Evolutionary conservation across 805 yeast genomes (phyloP), one percentile per base, ranked within the genome.

Genomic region (Cyberlindnera americana): DNA sequence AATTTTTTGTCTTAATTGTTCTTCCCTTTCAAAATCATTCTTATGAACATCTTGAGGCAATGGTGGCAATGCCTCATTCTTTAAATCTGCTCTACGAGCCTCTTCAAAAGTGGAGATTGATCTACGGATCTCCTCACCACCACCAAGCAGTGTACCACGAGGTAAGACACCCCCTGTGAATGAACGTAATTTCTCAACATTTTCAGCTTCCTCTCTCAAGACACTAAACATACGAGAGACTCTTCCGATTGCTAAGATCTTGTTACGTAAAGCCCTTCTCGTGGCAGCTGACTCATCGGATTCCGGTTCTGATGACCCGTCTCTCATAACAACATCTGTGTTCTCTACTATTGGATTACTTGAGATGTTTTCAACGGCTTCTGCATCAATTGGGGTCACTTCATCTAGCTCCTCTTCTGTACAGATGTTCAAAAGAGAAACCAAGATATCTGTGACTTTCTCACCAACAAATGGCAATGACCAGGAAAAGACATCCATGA

Each of bases 401-500:
- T 82, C 87, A 41, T 81, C 91, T 43, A 91, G 72, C 62, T 91
- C 99, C 57, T 91, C 96, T 57, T 90, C 95, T 0, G 97, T 85
- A 66, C 99, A 91, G 41, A 93, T 86, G 61, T 91, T 91, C 59
- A 93, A 72, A 28, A 91, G 85, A 1, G 93, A 77, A 17, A 88
- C 84, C 57, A 91, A 72, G 83, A 91, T 90, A 59, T 93, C 98
- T 12, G 95, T 86, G 39, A 90, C 85, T 57, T 93, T 87, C 60
- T 91, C 96, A 16, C 97, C 98, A 18, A 93, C 97, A 67, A 93
- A 91, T 7, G 98, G 99, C 41, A 91, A 69, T 2, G 96, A 86
- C 98, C 98, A 93, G 10, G 95, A 83, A 62, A 91, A 91, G 6
- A 91, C 96, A 61, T 93, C 97, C 95, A 90, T 88, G 54, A 90